Evolutionary conservation across 768 basidiomycete genomes (phyloP).

Genomic region (Mycena metata): DNA sequence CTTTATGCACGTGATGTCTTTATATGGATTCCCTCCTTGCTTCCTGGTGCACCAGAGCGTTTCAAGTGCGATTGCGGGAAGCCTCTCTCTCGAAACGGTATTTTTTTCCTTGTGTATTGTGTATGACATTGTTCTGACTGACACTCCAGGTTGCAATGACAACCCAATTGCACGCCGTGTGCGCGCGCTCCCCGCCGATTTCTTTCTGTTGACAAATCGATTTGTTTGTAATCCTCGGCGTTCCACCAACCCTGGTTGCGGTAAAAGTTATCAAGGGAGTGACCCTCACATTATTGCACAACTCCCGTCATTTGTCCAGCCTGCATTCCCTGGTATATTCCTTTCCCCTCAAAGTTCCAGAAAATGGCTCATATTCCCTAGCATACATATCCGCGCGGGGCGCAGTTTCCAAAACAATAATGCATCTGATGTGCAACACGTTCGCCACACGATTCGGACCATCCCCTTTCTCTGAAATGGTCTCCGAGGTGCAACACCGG

Average conservation of each 20-base stretch:
- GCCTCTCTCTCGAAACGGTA: neutral
- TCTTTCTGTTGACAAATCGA: conserved; percentile 1
- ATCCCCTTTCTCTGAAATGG: conserved; percentile 12
- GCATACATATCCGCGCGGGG: conserved; percentile 16
- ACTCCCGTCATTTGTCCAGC: conserved; percentile 1
- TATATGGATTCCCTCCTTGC: neutral
- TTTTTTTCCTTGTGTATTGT: neutral
- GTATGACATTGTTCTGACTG: neutral
- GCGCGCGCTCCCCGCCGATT: neutral
- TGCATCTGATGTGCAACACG: neutral
- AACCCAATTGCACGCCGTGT: conserved; percentile 1
- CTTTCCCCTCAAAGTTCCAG: too few relatives aligned
- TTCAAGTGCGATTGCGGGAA: neutral
- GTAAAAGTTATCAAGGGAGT: neutral
- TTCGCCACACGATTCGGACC: conserved; percentile 8
- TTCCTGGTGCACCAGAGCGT: neutral
- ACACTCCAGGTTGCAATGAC: neutral
- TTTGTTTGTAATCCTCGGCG: neutral
- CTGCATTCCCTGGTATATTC: conserved; percentile 12
- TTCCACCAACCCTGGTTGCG: neutral
- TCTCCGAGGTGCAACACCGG: conserved; percentile 2
- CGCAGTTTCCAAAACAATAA: conserved; percentile 8
- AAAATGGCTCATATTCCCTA: too few relatives aligned
- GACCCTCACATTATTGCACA: too few relatives aligned
- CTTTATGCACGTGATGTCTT: neutral